Conservation (phyloP, 345 rosid species). For the Moricandia moricandioides region DNA sequence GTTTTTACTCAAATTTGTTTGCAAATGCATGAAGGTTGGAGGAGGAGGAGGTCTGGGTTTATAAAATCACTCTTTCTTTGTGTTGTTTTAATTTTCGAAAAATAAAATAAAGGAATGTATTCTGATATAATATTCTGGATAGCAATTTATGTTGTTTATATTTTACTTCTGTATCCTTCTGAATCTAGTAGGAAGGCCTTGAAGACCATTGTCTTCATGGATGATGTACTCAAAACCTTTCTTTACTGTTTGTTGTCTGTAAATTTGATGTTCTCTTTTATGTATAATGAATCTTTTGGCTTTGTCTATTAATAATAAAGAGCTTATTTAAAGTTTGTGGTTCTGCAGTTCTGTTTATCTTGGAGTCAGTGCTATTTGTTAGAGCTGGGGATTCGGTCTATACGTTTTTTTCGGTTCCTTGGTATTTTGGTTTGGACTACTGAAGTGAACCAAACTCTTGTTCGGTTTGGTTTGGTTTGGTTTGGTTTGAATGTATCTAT, state of each 20-base stretch:
- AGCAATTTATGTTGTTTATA: conserved; percentile 13
- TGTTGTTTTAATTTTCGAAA: not conserved
- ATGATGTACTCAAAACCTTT: not conserved
- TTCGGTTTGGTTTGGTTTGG: no score
- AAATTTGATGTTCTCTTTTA: not conserved
- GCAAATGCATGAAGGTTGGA: conserved; percentile 5
- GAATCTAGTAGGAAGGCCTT: not conserved
- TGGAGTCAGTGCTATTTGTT: no score
- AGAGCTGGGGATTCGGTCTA: no score
- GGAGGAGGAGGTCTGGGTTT: not conserved
- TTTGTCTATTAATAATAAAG: not conserved
- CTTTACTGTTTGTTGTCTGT: not conserved
- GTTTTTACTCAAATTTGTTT: conserved; percentile 10
- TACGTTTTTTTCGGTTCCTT: no score
- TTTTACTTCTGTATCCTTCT: not conserved
- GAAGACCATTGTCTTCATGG: conserved; percentile 11
- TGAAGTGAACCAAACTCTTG: no score
- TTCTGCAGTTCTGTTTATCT: no score
- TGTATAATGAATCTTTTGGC: not conserved
- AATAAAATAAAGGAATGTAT: conserved; percentile 6
- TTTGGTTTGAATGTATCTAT: no score
- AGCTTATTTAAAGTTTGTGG: not conserved
- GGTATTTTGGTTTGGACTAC: no score
- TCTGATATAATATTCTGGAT: conserved; percentile 1
- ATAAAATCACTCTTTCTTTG: not conserved